Evolutionary conservation across 371 early-diverging fungal genomes (phyloP), one percentile per base, ranked within the genome.

Genomic region (Lichtheimia corymbifera): DNA sequence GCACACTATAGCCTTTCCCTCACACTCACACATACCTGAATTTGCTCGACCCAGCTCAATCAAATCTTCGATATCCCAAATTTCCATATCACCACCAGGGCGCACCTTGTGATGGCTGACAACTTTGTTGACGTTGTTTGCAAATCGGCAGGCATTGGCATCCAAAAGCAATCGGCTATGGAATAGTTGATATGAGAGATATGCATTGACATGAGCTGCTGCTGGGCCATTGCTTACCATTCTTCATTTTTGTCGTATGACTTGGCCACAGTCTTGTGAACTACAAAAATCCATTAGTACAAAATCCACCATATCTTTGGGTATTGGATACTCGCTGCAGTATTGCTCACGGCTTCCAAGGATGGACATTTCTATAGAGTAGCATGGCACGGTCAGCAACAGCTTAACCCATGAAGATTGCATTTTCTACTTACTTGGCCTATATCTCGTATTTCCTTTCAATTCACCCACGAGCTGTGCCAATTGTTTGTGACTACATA

Each of bases 1-100:
- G 45, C 18, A 22, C 25, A 41, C 14, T 2, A 14, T 43, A 11
- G 12, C 18, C 17, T 42, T 55, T 0, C 3, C 12, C 2, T 6
- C 17, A 5, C 41, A 15, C 25, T 40, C 25, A 15, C 15, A 35
- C 20, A 20, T 70, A 75, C 80, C 78, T 53, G 20, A 24, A 4
- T 63, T 58, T 22, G 59, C 28, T 43, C 71, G 71, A 5, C 88
- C 93, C 24, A 80, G 56, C 2, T 50, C 55, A 1, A 75, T 84
- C 42, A 92, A 55, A 55, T 92, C 97, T 71, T 88, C 93, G 62
- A 93, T 88, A 59, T 93, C 93, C 83, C 83, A 85, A 44, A 85
- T 64, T 25, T 62, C 55, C 12, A 14, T 1, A 55, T 57, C 51
- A 17, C 56, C n/a, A 12, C 57, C 5, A 41, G 51, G 61, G 5